Evolutionary conservation across 2,329 filamentous ascomycete species (phyloP).

Genomic region (Aureobasidium musti): DNA sequence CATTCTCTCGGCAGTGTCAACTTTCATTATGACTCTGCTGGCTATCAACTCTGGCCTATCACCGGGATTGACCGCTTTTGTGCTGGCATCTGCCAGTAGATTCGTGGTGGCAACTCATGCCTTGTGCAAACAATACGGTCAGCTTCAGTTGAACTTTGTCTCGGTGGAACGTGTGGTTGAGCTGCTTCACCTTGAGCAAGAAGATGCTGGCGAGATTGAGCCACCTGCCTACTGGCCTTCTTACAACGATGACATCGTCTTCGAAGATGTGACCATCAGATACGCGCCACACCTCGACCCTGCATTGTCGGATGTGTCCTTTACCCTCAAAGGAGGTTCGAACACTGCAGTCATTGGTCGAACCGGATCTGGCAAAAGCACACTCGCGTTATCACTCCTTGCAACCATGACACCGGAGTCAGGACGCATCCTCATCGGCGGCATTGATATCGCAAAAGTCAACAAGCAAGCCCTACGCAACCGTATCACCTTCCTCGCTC

Average conservation of each 20-base stretch:
- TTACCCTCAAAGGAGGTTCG: constrained; percentile 75
- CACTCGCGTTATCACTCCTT: constrained; percentile 64
- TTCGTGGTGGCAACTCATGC: constrained; percentile 71
- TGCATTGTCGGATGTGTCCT: constrained; percentile 66
- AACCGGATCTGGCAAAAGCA: constrained; percentile 82
- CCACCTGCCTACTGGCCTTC: constrained; percentile 78
- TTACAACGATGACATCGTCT: constrained; percentile 69
- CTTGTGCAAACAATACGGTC: constrained; percentile 77
- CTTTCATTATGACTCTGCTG: constrained; percentile 70
- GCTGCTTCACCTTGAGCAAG: constrained; percentile 75
- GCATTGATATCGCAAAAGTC: constrained; percentile 61
- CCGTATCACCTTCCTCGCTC: constrained; percentile 66
- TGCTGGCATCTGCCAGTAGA: constrained; percentile 69
- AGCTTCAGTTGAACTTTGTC: constrained; percentile 89
- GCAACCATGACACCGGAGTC: constrained; percentile 57
- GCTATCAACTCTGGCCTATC: constrained; percentile 75
- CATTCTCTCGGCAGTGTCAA: constrained; percentile 68
- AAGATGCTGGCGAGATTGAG: constrained; percentile 64
- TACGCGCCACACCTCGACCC: constrained; percentile 79
- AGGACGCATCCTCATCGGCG: constrained; percentile 62
- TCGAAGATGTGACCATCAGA: constrained; percentile 73
- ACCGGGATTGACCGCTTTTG: constrained; percentile 79
- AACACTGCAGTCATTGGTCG: constrained; percentile 78
- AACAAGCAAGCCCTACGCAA: constrained; percentile 61
- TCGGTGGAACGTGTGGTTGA: constrained; percentile 85